Evolutionary conservation across 2,329 filamentous ascomycete genomes (phyloP), one percentile per base, ranked within the genome.

Genomic region (Penicillium sp.): DNA sequence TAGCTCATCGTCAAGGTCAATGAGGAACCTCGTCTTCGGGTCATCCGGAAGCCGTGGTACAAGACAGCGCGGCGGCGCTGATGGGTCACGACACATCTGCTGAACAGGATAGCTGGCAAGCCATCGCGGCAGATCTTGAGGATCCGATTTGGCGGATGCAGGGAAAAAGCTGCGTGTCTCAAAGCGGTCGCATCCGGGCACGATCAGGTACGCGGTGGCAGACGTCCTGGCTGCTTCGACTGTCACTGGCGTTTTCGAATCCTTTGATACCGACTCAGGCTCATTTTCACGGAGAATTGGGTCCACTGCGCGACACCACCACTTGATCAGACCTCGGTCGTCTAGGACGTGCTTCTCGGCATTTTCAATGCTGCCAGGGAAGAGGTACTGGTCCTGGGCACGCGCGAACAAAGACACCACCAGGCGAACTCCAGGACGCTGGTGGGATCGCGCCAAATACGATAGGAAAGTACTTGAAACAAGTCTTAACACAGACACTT

Each of bases 31-130:
- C 1, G 92, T 88, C 73, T 99, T 99, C 0, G 95, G 95, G 63
- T 99, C 95, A 73, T 99, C 95, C 0, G 95, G 95, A 63, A 96
- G 96, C 22, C 89, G 88, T 1, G 95, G 95, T 5, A 99, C 89
- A 7, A 98, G 81, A 71, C 90, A 96, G 60, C 93, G 84, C 0
- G 90, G 89, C 5, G 92, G 91, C 3, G 92, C 87, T 52, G 87
- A 82, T 7, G 83, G 81, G 13, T 83, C 78, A 66, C 89, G 87
- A 58, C 89, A 87, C 24, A 98, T 84, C 1, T 92, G 88, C 51
- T 90, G 84, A 0, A 91, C 83, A 13, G 95, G 85, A 35, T 89
- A 86, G 79, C 90, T 90, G 43, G 85, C 82, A 4, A 81, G 75
- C 75, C 85, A 84, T 59, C 70, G 71, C 18, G 64, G 67, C 40